phyloP scores from a whole-genome alignment of 2,329 filamentous ascomycete species.

The Calonectria pteridis region DNA sequence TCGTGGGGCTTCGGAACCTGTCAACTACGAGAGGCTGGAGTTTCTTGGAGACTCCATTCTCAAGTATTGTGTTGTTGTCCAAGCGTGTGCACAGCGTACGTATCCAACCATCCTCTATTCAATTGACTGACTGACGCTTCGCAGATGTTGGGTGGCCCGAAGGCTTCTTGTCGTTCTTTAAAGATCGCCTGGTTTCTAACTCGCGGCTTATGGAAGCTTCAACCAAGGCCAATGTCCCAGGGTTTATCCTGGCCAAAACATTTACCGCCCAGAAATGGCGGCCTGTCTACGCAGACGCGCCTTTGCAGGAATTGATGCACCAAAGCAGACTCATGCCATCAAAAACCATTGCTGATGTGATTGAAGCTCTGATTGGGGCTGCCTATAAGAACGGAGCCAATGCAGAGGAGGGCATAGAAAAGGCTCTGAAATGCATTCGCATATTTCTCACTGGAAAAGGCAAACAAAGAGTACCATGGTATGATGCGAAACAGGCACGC shows the following conservation, averaged over 20 bases:
- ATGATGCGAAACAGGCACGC: constrained; percentile 56
- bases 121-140: background rate
- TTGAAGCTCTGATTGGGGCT: constrained; percentile 87
- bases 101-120: background rate
- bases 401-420: constrained; percentile 58
- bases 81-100: constrained; percentile 69
- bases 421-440: constrained; percentile 73
- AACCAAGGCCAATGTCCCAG: constrained; percentile 73
- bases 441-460: constrained; percentile 69
- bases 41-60: constrained; percentile 88
- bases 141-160: constrained; percentile 79
- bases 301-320: constrained; percentile 39
- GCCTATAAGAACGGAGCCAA: constrained; percentile 74
- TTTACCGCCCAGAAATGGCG: constrained; percentile 82
- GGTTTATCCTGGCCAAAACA: constrained; percentile 75
- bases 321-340: constrained; percentile 66
- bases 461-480: constrained; percentile 62
- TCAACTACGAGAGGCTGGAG: constrained; percentile 86
- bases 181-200: constrained; percentile 81
- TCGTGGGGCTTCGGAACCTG: constrained; percentile 67
- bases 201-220: constrained; percentile 76
- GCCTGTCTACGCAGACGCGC: constrained; percentile 67
- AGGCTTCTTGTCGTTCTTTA: constrained; percentile 76
- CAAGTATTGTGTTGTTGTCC: constrained; percentile 78
- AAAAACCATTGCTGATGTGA: constrained; percentile 88